Evolutionary conservation across 2,329 filamentous ascomycete genomes (phyloP).

Genomic region (Rugonectria rugulosa): DNA sequence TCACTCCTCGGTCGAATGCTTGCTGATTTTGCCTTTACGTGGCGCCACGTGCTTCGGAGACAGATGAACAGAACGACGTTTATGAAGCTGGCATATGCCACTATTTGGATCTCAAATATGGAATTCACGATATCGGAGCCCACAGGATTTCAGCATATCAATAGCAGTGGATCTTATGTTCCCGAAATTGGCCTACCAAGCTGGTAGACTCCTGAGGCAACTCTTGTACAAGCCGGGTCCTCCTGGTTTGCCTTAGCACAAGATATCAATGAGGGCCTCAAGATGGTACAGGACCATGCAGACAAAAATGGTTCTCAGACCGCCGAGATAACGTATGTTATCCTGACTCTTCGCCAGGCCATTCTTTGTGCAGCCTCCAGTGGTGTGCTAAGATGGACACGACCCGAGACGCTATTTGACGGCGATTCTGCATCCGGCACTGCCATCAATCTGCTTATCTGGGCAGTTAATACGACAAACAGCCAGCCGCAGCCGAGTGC

Average conservation of each 20-base stretch:
- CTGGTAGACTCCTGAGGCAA: slow-evolving; percentile 23
- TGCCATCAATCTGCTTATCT: slow-evolving; percentile 31
- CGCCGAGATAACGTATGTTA: slow-evolving; percentile 15
- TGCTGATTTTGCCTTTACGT: slow-evolving; percentile 26
- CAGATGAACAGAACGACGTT: slow-evolving; percentile 26
- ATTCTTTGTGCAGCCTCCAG: slow-evolving; percentile 19
- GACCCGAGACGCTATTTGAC: slow-evolving; percentile 20
- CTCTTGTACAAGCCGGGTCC: slow-evolving; percentile 18
- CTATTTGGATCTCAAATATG: slow-evolving; percentile 26
- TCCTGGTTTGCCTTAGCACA: slow-evolving; percentile 29
- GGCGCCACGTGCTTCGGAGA: slow-evolving; percentile 33
- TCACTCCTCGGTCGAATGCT: slow-evolving; percentile 24
- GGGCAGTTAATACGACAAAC: slow-evolving; percentile 12
- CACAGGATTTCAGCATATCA: slow-evolving; percentile 21
- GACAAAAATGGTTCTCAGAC: neutral
- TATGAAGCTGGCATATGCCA: slow-evolving; percentile 26
- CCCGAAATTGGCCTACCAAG: slow-evolving; percentile 18
- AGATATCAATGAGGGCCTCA: slow-evolving; percentile 19
- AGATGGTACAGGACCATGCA: slow-evolving; percentile 26
- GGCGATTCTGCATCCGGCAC: slow-evolving; percentile 4
- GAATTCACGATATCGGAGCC: slow-evolving; percentile 24
- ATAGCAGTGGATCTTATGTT: slow-evolving; percentile 24
- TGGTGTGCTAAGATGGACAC: slow-evolving; percentile 12
- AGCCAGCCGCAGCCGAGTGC: neutral
- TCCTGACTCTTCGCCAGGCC: slow-evolving; percentile 25